Evolutionary conservation across 2,329 filamentous ascomycete genomes (phyloP), one percentile per base, ranked within the genome.

Genomic region (Colletotrichum australisinense): DNA sequence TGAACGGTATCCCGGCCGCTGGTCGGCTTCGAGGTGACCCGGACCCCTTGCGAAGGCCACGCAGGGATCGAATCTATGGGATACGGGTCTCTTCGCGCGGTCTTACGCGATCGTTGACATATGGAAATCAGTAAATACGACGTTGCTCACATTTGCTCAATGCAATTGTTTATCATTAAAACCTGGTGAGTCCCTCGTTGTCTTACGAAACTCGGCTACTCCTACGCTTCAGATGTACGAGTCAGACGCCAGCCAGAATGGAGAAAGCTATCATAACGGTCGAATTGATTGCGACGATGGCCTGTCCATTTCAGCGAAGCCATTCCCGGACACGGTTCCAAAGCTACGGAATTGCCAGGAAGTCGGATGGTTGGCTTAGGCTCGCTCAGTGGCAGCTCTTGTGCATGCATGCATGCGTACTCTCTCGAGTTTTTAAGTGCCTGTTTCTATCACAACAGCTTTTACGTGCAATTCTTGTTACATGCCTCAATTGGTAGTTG

Each of bases 21-120:
- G 59, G 59, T 60, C 69, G 69, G 69, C 30, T 64, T 55, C 3
- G 24, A 35, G n/a, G 42, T 35, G 32, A 64, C 53, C 69, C 66
- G 69, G 53, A 16, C 69, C 69, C 69, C 66, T 69, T 63, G 65
- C 58, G 53, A 42, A 38, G 69, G 26, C 59, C 42, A 8, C 28
- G 19, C 53, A 63, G 57, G 32, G 19, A 49, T 16, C 3, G 16
- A 2, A 9, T 59, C 46, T 5, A 16, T 28, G 49, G 5, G 1
- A 66, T 28, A 6, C 30, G n/a, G 11, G 14, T 11, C 30, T 14
- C 5, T 26, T 57, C 26, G 55, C 30, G 55, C 42, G 22, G 19
- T 24, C 49, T 52, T 24, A 4, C 35, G 19, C 5, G 38, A 22
- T 12, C 32, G 24, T 55, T 19, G 57, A 69, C 46, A 35, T 26